These are phyloP conservation scores for Boeremia exigua DNA, from an alignment of 2,329 filamentous ascomycete genomes.

Conservation along the genomic window DNA sequence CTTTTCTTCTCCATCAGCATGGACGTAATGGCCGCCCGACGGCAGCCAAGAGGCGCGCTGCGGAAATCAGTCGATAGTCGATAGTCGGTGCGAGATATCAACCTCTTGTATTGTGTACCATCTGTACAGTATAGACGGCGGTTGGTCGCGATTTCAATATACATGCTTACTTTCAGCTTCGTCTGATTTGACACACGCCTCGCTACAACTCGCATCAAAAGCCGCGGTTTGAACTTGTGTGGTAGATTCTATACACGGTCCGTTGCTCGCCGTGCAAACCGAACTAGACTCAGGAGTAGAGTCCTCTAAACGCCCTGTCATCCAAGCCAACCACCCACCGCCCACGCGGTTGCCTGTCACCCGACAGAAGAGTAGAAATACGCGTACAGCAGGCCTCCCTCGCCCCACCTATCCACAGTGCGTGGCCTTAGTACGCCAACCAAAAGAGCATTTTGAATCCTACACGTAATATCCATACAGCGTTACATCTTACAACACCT, in stretches of 20 bases:
- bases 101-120: constrained; percentile 49
- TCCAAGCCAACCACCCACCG: constrained; percentile 7
- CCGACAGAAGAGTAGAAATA: constrained; percentile 27
- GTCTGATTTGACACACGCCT: not conserved
- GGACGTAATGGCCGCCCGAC: constrained; percentile 26
- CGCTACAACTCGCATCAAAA: not conserved
- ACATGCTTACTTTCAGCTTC: constrained; percentile 31
- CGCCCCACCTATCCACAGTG: constrained; percentile 1
- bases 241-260: constrained; percentile 9
- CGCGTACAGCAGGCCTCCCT: constrained; percentile 24
- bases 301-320: constrained; percentile 10
- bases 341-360: not conserved
- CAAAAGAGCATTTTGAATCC: constrained; percentile 27
- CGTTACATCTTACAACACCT: constrained; percentile 63
- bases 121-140: constrained; percentile 52
- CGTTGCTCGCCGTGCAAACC: not conserved
- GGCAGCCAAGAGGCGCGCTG: constrained; percentile 21
- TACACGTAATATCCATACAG: constrained; percentile 31
- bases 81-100: constrained; percentile 31
- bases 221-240: not conserved
- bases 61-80: constrained; percentile 24
- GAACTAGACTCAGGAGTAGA: constrained; percentile 8
- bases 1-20: constrained; percentile 34
- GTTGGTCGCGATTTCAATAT: constrained; percentile 45
- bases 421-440: not conserved